Evolutionary conservation across 1,284 basidiomycete genomes (phyloP).

Genomic region (Thelephora terrestris): DNA sequence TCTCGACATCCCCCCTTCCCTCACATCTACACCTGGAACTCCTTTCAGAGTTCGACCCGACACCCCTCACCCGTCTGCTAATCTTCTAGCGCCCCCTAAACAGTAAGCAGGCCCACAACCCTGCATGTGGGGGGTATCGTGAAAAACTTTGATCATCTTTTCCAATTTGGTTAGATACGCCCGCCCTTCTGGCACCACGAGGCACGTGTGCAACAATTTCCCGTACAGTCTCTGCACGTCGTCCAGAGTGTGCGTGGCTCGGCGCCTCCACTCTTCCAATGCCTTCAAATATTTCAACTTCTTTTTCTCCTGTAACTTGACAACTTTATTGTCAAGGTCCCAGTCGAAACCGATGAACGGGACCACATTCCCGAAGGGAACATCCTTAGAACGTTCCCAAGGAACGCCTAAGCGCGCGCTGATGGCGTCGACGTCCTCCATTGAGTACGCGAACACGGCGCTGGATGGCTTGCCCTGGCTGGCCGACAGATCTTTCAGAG

Average conservation of each 20-base stretch:
- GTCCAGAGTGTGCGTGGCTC: slow-evolving; percentile 13
- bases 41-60: too few relatives aligned
- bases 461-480: slow-evolving; percentile 1
- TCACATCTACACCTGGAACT: too few relatives aligned
- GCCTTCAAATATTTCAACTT: slow-evolving; percentile 5
- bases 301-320: slow-evolving; percentile 5
- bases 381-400: slow-evolving; percentile 9
- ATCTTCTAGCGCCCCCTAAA: too few relatives aligned
- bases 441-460: slow-evolving; percentile 1
- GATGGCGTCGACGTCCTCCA: slow-evolving; percentile 7
- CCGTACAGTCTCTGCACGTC: slow-evolving; percentile 24
- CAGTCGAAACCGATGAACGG: too few relatives aligned
- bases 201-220: slow-evolving; percentile 23
- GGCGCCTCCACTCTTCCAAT: slow-evolving; percentile 13
- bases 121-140: slow-evolving; percentile 16
- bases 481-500: slow-evolving; percentile 4
- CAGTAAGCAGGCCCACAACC: too few relatives aligned
- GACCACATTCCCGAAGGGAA: slow-evolving; percentile 1
- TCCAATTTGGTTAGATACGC: slow-evolving; percentile 26
- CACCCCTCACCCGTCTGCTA: too few relatives aligned
- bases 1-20: too few relatives aligned
- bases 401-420: slow-evolving; percentile 6
- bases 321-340: slow-evolving; percentile 3
- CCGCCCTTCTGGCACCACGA: slow-evolving; percentile 19
- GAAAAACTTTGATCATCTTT: slow-evolving; percentile 13